Evolutionary conservation across 202 grass and related monocot genomes (phyloP).

Genomic region (Schoenoplectus triqueter): DNA sequence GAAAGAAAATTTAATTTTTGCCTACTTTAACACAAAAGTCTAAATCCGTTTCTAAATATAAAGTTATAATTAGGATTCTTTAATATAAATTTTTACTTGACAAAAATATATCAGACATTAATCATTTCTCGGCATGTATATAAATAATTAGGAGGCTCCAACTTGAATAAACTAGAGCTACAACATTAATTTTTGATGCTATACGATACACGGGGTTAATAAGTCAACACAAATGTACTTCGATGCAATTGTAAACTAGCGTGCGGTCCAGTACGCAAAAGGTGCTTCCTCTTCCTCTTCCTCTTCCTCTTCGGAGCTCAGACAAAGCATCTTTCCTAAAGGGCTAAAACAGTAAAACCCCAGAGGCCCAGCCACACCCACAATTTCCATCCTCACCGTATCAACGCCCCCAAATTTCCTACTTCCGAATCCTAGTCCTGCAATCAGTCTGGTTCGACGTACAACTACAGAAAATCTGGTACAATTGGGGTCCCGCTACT

Average conservation of each 20-base stretch:
- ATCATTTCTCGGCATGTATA: too few species aligned
- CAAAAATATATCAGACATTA: too few species aligned
- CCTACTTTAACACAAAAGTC: too few species aligned
- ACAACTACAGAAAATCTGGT: neutral
- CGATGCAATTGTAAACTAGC: neutral
- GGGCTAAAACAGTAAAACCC: neutral
- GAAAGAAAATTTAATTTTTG: too few species aligned
- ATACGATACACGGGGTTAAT: too few species aligned
- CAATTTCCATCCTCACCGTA: too few species aligned
- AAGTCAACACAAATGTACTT: too few species aligned
- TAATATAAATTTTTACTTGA: too few species aligned
- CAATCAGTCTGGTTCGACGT: neutral
- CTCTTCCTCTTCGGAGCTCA: neutral
- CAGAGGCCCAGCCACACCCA: neutral
- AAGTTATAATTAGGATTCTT: too few species aligned
- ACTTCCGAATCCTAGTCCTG: neutral
- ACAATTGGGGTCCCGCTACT: neutral
- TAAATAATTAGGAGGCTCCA: neutral
- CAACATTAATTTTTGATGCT: too few species aligned
- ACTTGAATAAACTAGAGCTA: neutral
- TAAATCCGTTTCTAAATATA: too few species aligned
- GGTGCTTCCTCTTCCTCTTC: neutral
- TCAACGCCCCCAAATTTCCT: neutral
- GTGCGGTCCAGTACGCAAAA: conserved; percentile 5
- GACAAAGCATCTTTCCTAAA: conserved; percentile 12